phyloP scores from a whole-genome alignment of 2,329 filamentous ascomycete species.

The Chaetomium sp. region DNA sequence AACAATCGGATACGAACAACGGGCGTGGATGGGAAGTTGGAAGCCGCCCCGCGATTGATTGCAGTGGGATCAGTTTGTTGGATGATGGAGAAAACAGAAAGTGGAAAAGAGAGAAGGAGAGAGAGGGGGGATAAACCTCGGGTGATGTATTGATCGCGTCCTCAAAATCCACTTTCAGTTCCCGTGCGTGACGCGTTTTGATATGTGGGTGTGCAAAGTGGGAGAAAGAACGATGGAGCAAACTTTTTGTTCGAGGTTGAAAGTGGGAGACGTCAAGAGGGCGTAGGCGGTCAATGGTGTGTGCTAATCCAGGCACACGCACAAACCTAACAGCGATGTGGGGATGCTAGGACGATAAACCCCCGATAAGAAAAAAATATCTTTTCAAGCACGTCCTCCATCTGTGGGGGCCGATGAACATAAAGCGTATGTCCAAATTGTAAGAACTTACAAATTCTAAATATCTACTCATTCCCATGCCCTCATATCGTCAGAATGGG shows the following conservation, averaged over 20 bases:
- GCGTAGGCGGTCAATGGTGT: neutral
- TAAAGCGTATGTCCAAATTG: neutral
- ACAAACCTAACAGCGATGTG: neutral
- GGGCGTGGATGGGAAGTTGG: too few species aligned
- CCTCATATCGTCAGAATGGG: too few species aligned
- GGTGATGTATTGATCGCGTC: too few species aligned
- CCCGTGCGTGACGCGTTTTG: neutral
- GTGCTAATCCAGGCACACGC: constrained; percentile 1
- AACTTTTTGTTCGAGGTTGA: neutral
- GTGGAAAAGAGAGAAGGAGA: too few species aligned
- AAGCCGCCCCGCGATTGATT: too few species aligned
- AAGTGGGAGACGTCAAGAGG: neutral
- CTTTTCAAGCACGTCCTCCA: neutral
- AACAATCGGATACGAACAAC: too few species aligned
- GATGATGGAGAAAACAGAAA: too few species aligned
- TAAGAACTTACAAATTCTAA: too few species aligned
- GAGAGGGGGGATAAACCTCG: too few species aligned
- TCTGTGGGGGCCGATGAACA: neutral
- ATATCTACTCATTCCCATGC: too few species aligned
- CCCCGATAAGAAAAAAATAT: neutral
- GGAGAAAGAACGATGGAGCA: neutral
- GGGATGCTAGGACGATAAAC: neutral
- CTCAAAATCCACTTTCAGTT: too few species aligned
- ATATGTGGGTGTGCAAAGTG: neutral
- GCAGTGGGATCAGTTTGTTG: too few species aligned